A percentile compares a stretch with the other conserved stretches of the same genome.
These are phyloP conservation scores for Colletotrichum orchidophilum DNA, from an alignment of 2,329 filamentous ascomycete genomes.

Conservation along the genomic window DNA sequence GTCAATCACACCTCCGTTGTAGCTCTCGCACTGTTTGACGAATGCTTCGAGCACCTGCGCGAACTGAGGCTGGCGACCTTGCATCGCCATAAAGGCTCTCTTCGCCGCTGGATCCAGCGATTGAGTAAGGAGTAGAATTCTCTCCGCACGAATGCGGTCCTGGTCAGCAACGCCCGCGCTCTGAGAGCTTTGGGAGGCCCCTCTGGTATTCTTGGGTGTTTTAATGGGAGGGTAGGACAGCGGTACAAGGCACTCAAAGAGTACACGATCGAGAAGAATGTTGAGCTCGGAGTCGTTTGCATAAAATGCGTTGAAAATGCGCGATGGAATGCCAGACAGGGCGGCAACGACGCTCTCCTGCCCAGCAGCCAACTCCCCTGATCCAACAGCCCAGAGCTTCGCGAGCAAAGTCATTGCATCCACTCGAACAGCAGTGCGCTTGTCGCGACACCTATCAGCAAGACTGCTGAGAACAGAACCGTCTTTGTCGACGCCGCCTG, in stretches of 20 bases:
- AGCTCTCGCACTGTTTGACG: conserved; percentile 85
- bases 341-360: conserved; percentile 79
- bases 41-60: conserved; percentile 80
- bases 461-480: conserved; percentile 84
- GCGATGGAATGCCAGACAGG: conserved; percentile 84
- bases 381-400: conserved; percentile 92
- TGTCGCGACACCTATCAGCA: conserved; percentile 89
- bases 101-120: conserved; percentile 82
- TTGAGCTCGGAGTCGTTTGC: conserved; percentile 90
- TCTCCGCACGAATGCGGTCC: conserved; percentile 82
- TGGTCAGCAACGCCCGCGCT: conserved; percentile 62
- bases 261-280: conserved; percentile 81
- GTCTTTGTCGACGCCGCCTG: conserved; percentile 77
- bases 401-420: conserved; percentile 87
- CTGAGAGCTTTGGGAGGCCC: conserved; percentile 54
- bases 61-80: conserved; percentile 79
- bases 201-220: conserved; percentile 65
- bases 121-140: conserved; percentile 83
- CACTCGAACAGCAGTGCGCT: conserved; percentile 80
- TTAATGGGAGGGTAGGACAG: conserved; percentile 81
- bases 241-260: conserved; percentile 90
- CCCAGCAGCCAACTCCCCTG: conserved; percentile 84
- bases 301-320: conserved; percentile 88
- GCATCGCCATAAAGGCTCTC: conserved; percentile 88
- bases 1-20: conserved; percentile 86